Evolutionary conservation across 345 rosid genomes (phyloP).

Genomic region (Pistacia atlantica): DNA sequence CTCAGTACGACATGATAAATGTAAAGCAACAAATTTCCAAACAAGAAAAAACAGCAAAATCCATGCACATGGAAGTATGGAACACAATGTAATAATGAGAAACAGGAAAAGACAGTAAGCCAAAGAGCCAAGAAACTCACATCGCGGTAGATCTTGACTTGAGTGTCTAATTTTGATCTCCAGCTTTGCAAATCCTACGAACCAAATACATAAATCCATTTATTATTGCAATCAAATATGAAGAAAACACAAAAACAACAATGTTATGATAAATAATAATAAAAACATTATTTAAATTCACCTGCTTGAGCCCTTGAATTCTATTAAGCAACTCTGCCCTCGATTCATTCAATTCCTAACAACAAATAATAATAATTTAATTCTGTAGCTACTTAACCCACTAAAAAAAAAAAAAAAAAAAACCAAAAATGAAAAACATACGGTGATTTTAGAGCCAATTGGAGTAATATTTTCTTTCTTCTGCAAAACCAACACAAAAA

Average conservation of each 20-base stretch:
- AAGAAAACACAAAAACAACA: background rate
- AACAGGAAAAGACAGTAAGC: background rate
- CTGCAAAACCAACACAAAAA: slow-evolving; percentile 40
- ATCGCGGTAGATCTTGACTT: slow-evolving; percentile 82
- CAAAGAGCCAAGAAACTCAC: slow-evolving; percentile 39
- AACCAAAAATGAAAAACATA: slow-evolving; percentile 19
- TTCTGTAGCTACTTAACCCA: background rate
- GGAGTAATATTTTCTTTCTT: slow-evolving; percentile 67
- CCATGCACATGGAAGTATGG: background rate
- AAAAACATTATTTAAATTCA: slow-evolving; percentile 3
- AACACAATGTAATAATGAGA: background rate
- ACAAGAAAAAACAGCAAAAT: background rate
- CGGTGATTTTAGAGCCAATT: slow-evolving; percentile 65
- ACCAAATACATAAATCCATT: slow-evolving; percentile 2
- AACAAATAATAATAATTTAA: background rate
- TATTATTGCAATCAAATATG: background rate
- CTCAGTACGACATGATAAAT: background rate
- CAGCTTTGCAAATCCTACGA: slow-evolving; percentile 87
- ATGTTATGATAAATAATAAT: background rate
- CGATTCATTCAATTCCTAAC: slow-evolving; percentile 82
- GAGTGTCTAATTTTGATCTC: slow-evolving; percentile 91
- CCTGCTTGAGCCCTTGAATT: slow-evolving; percentile 91
- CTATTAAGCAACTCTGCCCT: slow-evolving; percentile 78
- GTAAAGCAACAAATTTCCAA: background rate
- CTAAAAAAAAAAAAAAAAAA: background rate